Base-by-base conservation (phyloP, 768 basidiomycete genomes). In the Suillus occidentalis region DNA sequence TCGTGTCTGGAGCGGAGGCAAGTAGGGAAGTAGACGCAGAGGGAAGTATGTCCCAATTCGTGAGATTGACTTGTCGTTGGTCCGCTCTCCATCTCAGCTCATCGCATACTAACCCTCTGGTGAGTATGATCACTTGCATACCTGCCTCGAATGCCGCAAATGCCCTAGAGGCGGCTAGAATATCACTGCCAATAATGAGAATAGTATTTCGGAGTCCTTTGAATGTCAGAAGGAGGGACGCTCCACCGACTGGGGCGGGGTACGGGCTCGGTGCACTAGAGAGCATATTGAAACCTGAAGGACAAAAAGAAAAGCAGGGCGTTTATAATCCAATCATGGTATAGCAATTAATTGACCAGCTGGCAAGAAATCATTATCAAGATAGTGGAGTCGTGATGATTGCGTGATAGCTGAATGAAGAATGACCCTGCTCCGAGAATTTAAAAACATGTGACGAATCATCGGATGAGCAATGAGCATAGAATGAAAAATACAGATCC, bases 71-170 rank as follows among this genome's bases (percentile, higher is more conserved):
- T 72, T 95, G 85, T 2, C 77, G 75, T 4, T 82, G 77, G 45
- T 81, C 72, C 0, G 80, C 83, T 18, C 95, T 79, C 85, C 88
- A 91, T 70, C 76, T 78, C 1, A 96, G 71, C 72, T 97, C 92
- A 14, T 90, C 87, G 73, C 89, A 89, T n/a, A 87, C 84, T 13
- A 75, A 68, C 0, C 85, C 86, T 10, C 79, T 81, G 0, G 84
- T 78, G 8, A 92, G 71, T n/a, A 97, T 76, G 34, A 89, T 76
- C 39, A 96, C 94, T 10, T 74, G 70, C 0, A 90, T 87, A 66
- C 89, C 89, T 5, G 94, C 90, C 72, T 96, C 93, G 42, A 97
- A 83, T 2, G 92, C 87, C 20, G 90, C 81, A 69, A 91, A 92
- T 2, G 91, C 89, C 56, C 97, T 87, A n/a, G 86, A 84, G 0